phyloP scores from a whole-genome alignment of 2,329 filamentous ascomycete genomes.

The Arthrobotrys musiformis region DNA sequence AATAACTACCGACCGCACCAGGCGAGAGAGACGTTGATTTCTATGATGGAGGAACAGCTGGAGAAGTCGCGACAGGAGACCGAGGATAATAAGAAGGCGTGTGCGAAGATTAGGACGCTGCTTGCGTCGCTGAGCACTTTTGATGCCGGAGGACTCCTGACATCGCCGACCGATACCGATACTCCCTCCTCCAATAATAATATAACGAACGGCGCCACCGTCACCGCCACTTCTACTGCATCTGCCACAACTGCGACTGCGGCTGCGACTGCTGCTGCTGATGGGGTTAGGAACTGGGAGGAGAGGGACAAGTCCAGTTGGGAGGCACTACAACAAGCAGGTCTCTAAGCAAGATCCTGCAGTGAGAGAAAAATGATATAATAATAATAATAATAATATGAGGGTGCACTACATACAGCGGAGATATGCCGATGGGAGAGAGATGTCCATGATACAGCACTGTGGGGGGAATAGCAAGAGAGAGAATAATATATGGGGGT shows the following conservation, averaged over 20 bases:
- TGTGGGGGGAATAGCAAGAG: not conserved
- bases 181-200: not conserved
- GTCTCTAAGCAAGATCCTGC: not conserved
- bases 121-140: slow-evolving; percentile 72
- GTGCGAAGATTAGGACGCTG: slow-evolving; percentile 77
- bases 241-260: slow-evolving; percentile 59
- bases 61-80: slow-evolving; percentile 79
- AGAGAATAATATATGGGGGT: not conserved
- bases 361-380: not conserved
- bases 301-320: slow-evolving; percentile 40
- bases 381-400: not conserved
- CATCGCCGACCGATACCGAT: not conserved
- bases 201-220: no score
- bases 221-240: slow-evolving; percentile 59
- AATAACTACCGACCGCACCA: slow-evolving; percentile 96
- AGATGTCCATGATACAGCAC: not conserved
- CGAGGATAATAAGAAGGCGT: slow-evolving; percentile 73
- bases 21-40: slow-evolving; percentile 84
- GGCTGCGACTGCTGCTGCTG: not conserved
- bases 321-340: slow-evolving; percentile 46
- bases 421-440: not conserved
- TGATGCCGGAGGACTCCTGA: slow-evolving; percentile 38
- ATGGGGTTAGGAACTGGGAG: not conserved
- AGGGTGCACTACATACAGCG: not conserved
- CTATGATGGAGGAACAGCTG: slow-evolving; percentile 86